Evolutionary conservation across 179 eudicot species (phyloP).

Genomic region (Amaranthus tricolor): DNA sequence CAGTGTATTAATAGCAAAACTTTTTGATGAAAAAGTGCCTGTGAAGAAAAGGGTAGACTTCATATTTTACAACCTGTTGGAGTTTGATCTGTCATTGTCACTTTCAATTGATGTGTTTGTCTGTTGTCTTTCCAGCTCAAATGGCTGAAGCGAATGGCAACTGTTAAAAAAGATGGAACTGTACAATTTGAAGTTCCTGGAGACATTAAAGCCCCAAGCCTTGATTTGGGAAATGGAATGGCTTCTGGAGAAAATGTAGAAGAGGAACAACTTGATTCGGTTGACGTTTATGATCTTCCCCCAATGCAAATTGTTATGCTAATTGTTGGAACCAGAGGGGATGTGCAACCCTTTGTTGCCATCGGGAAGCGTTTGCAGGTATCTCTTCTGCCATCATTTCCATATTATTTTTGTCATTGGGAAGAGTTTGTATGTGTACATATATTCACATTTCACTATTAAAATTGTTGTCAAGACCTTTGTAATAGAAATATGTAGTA

Average conservation of each 20-base stretch:
- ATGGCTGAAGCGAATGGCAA: constrained; percentile 61
- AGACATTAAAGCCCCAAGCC: constrained; percentile 50
- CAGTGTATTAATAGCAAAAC: constrained; percentile 34
- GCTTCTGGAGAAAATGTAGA: constrained; percentile 30
- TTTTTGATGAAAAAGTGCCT: constrained; percentile 42
- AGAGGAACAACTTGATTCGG: constrained; percentile 36
- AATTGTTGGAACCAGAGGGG: constrained; percentile 92
- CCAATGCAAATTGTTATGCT: constrained; percentile 88
- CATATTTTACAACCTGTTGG: not conserved
- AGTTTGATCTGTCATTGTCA: constrained; percentile 2
- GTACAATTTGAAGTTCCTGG: constrained; percentile 74
- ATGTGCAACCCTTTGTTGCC: constrained; percentile 91
- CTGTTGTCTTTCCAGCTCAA: constrained; percentile 43
- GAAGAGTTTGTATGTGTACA: not conserved
- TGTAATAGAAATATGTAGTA: not conserved
- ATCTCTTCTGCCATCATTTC: not conserved
- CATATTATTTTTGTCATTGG: not conserved
- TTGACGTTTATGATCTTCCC: constrained; percentile 39
- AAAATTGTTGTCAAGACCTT: not conserved
- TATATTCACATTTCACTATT: not conserved
- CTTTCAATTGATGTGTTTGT: constrained; percentile 12
- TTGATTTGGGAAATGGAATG: constrained; percentile 42
- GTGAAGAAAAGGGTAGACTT: constrained; percentile 33
- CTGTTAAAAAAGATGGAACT: constrained; percentile 67
- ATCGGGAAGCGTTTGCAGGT: constrained; percentile 84